Percentiles rank a stretch among this genome's conserved stretches.
These are phyloP conservation scores for Fusarium fracticaudum DNA, from an alignment of 2,329 filamentous ascomycete species.

Conservation along the genomic window DNA sequence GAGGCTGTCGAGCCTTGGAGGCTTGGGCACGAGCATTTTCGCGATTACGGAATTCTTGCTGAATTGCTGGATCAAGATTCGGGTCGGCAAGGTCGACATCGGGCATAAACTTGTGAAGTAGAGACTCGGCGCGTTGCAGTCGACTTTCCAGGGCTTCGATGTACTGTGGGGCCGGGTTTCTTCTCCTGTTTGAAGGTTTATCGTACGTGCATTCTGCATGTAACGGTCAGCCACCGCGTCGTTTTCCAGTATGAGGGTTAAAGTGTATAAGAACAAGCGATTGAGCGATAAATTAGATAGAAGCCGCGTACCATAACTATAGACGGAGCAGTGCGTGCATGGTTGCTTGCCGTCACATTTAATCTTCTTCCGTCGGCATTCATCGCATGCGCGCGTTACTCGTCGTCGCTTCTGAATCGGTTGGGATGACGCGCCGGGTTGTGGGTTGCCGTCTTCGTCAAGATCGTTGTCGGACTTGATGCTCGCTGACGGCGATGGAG, in stretches of 20 bases:
- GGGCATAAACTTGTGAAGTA: constrained; percentile 82
- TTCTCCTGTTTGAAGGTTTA: constrained; percentile 89
- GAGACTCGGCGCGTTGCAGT: constrained; percentile 81
- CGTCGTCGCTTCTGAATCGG: constrained; percentile 80
- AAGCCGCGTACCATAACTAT: constrained; percentile 83
- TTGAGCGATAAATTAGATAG: constrained; percentile 2
- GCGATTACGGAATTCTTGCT: constrained; percentile 72
- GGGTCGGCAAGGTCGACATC: constrained; percentile 88
- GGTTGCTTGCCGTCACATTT: constrained; percentile 89
- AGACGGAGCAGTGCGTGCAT: constrained; percentile 96
- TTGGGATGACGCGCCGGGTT: constrained; percentile 52
- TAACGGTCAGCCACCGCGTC: constrained; percentile 27
- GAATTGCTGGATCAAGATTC: constrained; percentile 78
- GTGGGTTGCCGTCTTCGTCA: constrained; percentile 49
- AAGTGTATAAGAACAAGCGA: not conserved
- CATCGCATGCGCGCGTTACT: constrained; percentile 83
- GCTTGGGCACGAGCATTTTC: constrained; percentile 61
- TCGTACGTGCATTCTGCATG: constrained; percentile 89
- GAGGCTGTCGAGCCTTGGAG: constrained; percentile 49
- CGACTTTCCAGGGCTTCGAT: constrained; percentile 88
- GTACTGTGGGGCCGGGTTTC: constrained; percentile 92
- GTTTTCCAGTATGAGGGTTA: not conserved
- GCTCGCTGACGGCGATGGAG: constrained; percentile 55
- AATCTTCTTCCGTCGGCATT: constrained; percentile 86
- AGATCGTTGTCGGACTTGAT: constrained; percentile 55